A percentile compares a stretch with the other conserved stretches of the same genome.
phyloP scores from a whole-genome alignment of 768 basidiomycete species.

The Neoboletus subvelutipes region DNA sequence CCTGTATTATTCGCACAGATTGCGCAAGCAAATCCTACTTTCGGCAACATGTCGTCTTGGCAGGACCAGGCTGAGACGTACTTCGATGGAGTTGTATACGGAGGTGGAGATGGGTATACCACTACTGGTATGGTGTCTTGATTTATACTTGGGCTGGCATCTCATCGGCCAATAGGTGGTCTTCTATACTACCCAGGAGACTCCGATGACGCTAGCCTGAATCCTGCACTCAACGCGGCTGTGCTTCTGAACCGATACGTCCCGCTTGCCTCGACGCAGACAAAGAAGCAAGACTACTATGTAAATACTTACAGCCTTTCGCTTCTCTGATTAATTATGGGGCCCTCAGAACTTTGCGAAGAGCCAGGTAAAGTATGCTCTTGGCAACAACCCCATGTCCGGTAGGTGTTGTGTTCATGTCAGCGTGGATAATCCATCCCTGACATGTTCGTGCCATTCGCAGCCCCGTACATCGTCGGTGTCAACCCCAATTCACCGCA shows the following conservation, averaged over 20 bases:
- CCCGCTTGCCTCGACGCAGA: slow-evolving; percentile 61
- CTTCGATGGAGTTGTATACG: slow-evolving; percentile 69
- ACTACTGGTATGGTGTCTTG: slow-evolving; percentile 53
- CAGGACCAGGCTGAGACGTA: slow-evolving; percentile 67
- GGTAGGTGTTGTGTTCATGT: slow-evolving; percentile 40
- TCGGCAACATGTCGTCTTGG: slow-evolving; percentile 69
- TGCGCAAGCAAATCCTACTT: slow-evolving; percentile 51
- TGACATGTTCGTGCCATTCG: not conserved
- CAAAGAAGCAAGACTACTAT: slow-evolving; percentile 58
- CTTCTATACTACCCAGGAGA: slow-evolving; percentile 81
- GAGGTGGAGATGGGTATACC: slow-evolving; percentile 50
- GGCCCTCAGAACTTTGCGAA: slow-evolving; percentile 63
- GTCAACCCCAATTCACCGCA: slow-evolving; percentile 85
- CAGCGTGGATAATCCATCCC: not conserved
- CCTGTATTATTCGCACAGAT: slow-evolving; percentile 77
- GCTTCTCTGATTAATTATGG: slow-evolving; percentile 5
- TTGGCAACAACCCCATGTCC: slow-evolving; percentile 90
- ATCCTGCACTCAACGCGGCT: slow-evolving; percentile 84
- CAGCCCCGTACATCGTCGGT: slow-evolving; percentile 73
- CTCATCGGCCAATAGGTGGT: slow-evolving; percentile 52
- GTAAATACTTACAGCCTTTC: slow-evolving; percentile 37
- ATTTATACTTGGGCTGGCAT: not conserved
- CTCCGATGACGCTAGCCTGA: slow-evolving; percentile 76
- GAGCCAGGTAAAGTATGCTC: slow-evolving; percentile 73
- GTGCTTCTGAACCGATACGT: slow-evolving; percentile 81